These are phyloP conservation scores for Colletotrichum paranaense DNA, from an alignment of 2,329 filamentous ascomycete species.

Conservation along the genomic window DNA sequence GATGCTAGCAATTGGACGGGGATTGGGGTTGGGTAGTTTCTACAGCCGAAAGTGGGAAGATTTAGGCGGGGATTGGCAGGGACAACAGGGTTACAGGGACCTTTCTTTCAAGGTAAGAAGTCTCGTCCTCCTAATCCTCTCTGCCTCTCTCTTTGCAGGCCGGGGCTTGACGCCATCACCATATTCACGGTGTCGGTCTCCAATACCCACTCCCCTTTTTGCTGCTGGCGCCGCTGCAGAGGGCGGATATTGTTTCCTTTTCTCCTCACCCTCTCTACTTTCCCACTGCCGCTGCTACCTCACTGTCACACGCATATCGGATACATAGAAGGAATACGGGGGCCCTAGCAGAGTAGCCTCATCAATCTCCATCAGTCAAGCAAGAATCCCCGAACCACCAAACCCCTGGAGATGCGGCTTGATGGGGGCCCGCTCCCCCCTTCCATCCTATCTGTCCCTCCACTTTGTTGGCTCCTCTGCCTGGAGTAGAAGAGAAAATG, in stretches of 20 bases:
- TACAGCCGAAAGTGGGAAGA: constrained; percentile 16
- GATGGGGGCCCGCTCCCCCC: not conserved
- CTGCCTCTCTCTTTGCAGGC: not conserved
- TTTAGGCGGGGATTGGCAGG: constrained; percentile 2
- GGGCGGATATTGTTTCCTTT: not conserved
- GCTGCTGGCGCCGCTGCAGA: not conserved
- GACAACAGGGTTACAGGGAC: constrained; percentile 7
- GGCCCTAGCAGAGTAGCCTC: constrained; percentile 1
- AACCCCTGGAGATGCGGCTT: constrained; percentile 8
- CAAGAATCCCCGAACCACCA: not conserved
- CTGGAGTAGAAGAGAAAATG: constrained; percentile 14
- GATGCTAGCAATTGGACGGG: not conserved
- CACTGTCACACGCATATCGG: not conserved
- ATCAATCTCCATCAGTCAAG: constrained; percentile 18
- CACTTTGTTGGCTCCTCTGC: constrained; percentile 30
- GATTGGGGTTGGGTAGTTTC: not conserved
- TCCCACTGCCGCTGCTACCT: constrained; percentile 1
- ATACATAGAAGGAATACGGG: not conserved
- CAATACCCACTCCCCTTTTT: not conserved
- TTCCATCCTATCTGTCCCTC: constrained; percentile 7
- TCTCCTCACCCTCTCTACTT: not conserved
- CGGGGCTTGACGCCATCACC: constrained; percentile 27
- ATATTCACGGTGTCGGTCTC: not conserved
- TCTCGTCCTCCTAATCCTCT: not conserved
- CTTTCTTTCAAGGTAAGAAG: not conserved